A percentile compares a stretch with the other conserved stretches of the same genome.
Evolutionary conservation across 306 rosid species (phyloP).

Genomic region (Comarum palustre): DNA sequence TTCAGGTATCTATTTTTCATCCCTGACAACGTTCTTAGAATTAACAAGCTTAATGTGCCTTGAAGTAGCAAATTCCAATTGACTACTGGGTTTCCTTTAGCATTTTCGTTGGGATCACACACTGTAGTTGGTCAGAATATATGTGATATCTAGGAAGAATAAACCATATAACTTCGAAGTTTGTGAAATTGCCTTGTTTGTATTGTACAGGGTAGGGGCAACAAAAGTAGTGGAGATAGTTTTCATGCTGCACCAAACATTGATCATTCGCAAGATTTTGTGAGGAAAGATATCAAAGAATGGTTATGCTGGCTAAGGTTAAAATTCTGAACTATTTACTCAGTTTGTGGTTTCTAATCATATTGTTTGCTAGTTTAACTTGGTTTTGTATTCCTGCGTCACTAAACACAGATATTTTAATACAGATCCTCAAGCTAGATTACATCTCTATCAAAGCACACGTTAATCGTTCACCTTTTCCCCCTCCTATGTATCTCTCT

Average conservation of each 20-base stretch:
- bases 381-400: background rate
- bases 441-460: background rate
- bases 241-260: conserved; percentile 99
- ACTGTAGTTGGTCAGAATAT: background rate
- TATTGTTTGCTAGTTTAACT: background rate
- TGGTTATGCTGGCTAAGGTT: conserved; percentile 94
- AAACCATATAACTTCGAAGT: background rate
- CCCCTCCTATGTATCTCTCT: background rate
- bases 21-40: background rate
- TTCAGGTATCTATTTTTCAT: conserved; percentile 60
- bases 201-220: conserved; percentile 76
- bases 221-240: conserved; percentile 88
- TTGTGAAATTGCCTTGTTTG: conserved; percentile 22
- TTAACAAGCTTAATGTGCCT: background rate
- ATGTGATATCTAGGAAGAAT: background rate
- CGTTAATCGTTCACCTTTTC: background rate
- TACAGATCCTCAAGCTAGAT: conserved; percentile 2
- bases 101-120: background rate
- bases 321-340: conserved; percentile 20
- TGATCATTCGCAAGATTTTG: conserved; percentile 99
- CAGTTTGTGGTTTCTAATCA: conserved; percentile 1
- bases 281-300: conserved; percentile 86
- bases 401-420: background rate
- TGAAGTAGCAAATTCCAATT: background rate
- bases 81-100: background rate